phyloP scores from a whole-genome alignment of 768 basidiomycete genomes.

The Holtermanniella nyarrowii region DNA sequence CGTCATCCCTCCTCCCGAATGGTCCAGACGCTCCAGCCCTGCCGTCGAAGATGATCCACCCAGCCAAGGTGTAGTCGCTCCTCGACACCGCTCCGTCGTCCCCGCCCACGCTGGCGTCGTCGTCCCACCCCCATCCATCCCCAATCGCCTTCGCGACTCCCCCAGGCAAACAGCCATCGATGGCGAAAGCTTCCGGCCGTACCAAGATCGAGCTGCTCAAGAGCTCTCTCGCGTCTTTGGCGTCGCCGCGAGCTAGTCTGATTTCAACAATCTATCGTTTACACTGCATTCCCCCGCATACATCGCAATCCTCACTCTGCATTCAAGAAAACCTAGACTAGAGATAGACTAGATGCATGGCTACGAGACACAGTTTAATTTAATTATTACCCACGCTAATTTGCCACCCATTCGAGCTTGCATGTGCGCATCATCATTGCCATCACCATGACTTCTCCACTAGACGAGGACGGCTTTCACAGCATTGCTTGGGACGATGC shows the following conservation, averaged over 20 bases:
- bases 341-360: too few species aligned
- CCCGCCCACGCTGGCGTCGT: background rate
- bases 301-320: background rate
- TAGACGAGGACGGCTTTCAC: slow-evolving; percentile 35
- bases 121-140: background rate
- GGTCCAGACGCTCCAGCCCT: background rate
- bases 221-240: background rate
- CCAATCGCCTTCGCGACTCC: background rate
- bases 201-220: background rate
- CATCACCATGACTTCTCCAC: background rate
- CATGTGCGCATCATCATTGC: background rate
- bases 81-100: background rate
- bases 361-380: background rate
- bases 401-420: background rate
- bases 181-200: background rate
- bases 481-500: slow-evolving; percentile 36
- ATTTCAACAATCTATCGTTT: background rate
- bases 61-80: background rate
- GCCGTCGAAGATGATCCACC: background rate
- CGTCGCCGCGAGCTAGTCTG: background rate
- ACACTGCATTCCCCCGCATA: background rate
- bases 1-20: background rate
- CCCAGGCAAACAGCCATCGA: background rate
- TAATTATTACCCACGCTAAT: background rate
- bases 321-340: background rate